Conservation (phyloP, 768 basidiomycete species). For the Hygrophoropsis aurantiaca region DNA sequence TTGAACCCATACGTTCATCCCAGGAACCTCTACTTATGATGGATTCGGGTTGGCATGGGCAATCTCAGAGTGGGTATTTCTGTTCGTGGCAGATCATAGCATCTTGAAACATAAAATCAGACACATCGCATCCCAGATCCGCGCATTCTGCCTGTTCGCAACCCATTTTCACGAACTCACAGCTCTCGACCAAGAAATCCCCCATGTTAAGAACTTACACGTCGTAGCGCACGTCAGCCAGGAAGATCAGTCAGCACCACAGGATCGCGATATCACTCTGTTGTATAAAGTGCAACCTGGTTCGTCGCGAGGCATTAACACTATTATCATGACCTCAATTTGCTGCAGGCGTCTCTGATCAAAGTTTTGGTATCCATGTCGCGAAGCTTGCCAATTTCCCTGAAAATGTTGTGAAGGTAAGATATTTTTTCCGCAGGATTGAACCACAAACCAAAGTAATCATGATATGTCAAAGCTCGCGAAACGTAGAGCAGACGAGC, state of each 20-base stretch:
- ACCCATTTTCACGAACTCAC: slow-evolving; percentile 99
- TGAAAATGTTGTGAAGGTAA: slow-evolving; percentile 84
- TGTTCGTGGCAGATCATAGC: neutral
- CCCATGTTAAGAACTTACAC: slow-evolving; percentile 91
- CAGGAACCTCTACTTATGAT: slow-evolving; percentile 94
- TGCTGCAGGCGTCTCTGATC: slow-evolving; percentile 79
- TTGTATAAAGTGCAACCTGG: slow-evolving; percentile 79
- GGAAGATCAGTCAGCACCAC: slow-evolving; percentile 35
- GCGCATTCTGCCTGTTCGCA: slow-evolving; percentile 94
- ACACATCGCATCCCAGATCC: slow-evolving; percentile 89
- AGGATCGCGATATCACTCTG: slow-evolving; percentile 77
- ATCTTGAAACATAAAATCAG: slow-evolving; percentile 37
- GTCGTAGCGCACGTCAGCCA: slow-evolving; percentile 89
- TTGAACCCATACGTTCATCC: no score
- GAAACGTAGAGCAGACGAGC: slow-evolving; percentile 87
- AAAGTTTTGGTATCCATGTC: slow-evolving; percentile 98
- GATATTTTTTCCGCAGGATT: slow-evolving; percentile 8
- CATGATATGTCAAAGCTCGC: slow-evolving; percentile 56
- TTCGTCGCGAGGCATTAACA: slow-evolving; percentile 28
- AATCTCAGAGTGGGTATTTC: slow-evolving; percentile 80
- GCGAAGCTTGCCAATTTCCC: slow-evolving; percentile 98
- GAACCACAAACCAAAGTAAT: neutral
- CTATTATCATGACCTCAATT: neutral
- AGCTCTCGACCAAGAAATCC: slow-evolving; percentile 79
- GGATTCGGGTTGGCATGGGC: slow-evolving; percentile 99